A percentile compares a stretch with the other conserved stretches of the same genome.
These are phyloP conservation scores for Guillardia theta DNA, from an alignment of 78 protist species.

Conservation along the genomic window DNA sequence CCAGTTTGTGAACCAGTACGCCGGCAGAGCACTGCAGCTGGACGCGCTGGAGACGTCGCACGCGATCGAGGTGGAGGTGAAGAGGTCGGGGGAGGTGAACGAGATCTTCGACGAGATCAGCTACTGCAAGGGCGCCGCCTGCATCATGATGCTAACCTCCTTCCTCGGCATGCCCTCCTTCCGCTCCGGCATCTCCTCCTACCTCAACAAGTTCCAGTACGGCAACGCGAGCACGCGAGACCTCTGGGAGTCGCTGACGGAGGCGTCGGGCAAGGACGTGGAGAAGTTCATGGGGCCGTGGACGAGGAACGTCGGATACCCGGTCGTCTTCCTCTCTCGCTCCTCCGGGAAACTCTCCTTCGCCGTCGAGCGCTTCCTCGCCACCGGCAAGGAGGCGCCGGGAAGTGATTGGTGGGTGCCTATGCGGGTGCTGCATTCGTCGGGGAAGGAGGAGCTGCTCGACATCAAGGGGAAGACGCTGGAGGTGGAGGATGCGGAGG, in stretches of 20 bases:
- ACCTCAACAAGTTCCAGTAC: constrained; percentile 63
- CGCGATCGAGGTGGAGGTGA: constrained; percentile 86
- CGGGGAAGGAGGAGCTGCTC: too few species aligned
- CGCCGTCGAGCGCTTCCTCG: too few species aligned
- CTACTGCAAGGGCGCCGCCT: constrained; percentile 46
- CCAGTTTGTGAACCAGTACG: constrained; percentile 54
- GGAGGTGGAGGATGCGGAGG: too few species aligned
- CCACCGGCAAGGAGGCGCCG: too few species aligned
- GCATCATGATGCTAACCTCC: constrained; percentile 74
- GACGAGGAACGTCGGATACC: constrained; percentile 80
- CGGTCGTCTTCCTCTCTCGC: constrained; percentile 67
- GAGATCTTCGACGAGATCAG: constrained; percentile 90
- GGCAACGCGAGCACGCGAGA: constrained; percentile 76
- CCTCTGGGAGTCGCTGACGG: constrained; percentile 79
- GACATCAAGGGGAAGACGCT: too few species aligned
- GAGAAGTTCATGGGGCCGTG: constrained; percentile 68
- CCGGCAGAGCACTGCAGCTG: constrained; percentile 64
- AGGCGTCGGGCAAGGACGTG: constrained; percentile 63
- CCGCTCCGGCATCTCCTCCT: constrained; percentile 72
- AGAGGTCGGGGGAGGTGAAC: constrained; percentile 63
- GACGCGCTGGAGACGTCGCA: constrained; percentile 74
- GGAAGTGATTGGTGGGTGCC: too few species aligned
- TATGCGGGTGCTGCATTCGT: too few species aligned
- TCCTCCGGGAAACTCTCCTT: neutral
- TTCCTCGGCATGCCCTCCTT: constrained; percentile 77